Evolutionary conservation across 139 green algal genomes (phyloP), one percentile per base, ranked within the genome.

Genomic region (Medakamo hakoo): DNA sequence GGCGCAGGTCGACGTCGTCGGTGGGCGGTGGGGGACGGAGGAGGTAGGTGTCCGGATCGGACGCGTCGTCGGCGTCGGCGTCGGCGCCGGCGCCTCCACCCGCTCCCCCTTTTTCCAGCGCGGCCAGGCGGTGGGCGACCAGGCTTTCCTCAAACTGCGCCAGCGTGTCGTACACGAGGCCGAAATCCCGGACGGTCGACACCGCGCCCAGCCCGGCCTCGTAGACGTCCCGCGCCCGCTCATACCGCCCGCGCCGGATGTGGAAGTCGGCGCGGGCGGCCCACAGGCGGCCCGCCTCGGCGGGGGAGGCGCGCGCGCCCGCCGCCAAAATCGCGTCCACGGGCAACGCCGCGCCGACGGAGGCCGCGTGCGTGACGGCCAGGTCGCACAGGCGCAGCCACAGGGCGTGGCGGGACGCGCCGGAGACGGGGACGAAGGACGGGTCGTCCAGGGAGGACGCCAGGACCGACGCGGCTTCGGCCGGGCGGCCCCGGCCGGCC

Each of bases 331-430:
- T 87, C 29, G 80, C 81, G 26, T 90, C 81, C 56, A 89, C 84
- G 18, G 84, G 71, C 30, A 92, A 64, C 14, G 55, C 71, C 26
- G 62, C 55, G n/a, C n/a, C n/a, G n/a, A 81, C 71, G 5, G 88
- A 74, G 19, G 71, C 56, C 3, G 88, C 83, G 71, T 98, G 86
- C 67, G 85, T 90, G 25, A 88, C 95, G 63, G 98, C 73, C 25
- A 98, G 76, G 63, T 99, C 91, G 68, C 88, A 97, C 57, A 99
- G 84, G 80, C 98, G 90, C 69, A 99, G 79, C 93, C 93, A 99
- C 66, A 99, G 75, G 77, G 85, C 63, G 77, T 98, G 93, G 79
- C 92, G 94, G 60, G 68, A 88, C 75, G 97, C 97, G 66, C 90
- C 93, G 73, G 89, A 82, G 30, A 94, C 71, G 19, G 80, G 90